These are phyloP conservation scores for Trichothecium sympodiale DNA, from an alignment of 2,329 filamentous ascomycete species.

Conservation along the genomic window DNA sequence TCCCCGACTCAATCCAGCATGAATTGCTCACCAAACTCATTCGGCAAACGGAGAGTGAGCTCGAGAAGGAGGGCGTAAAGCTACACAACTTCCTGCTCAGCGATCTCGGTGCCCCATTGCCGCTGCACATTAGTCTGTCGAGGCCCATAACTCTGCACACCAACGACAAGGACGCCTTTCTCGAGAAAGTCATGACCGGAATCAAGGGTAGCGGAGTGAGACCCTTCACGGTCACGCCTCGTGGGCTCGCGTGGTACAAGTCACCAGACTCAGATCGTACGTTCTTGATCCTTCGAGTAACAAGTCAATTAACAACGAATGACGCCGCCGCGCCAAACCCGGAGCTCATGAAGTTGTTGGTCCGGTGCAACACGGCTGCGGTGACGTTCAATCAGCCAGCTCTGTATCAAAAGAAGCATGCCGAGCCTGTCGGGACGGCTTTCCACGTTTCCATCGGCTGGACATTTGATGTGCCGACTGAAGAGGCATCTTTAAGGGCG, in stretches of 20 bases:
- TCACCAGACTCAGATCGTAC: conserved; percentile 55
- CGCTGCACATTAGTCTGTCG: conserved; percentile 86
- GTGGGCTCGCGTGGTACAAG: conserved; percentile 35
- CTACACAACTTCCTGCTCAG: conserved; percentile 64
- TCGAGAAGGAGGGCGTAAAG: conserved; percentile 18
- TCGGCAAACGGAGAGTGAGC: conserved; percentile 19
- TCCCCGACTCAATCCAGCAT: conserved; percentile 38
- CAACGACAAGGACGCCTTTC: conserved; percentile 59
- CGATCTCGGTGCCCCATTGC: conserved; percentile 65
- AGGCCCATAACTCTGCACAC: conserved; percentile 66
- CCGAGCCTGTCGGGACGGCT: conserved; percentile 22
- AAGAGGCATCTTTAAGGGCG: conserved; percentile 16
- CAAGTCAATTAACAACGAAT: conserved; percentile 8
- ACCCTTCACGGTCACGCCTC: conserved; percentile 27
- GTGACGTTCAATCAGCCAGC: conserved; percentile 51
- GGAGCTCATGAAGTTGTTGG: conserved; percentile 51
- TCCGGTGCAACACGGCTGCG: conserved; percentile 54
- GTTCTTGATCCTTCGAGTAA: conserved; percentile 72
- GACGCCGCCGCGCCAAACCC: conserved; percentile 28
- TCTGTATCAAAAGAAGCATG: conserved; percentile 45
- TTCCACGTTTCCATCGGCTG: conserved; percentile 91
- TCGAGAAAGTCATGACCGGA: conserved; percentile 37
- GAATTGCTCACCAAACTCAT: conserved; percentile 32
- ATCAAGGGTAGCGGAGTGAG: conserved; percentile 19
- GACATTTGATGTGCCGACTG: conserved; percentile 49